Conservation (phyloP, 2,329 filamentous ascomycete genomes). For the Knufia petricola region DNA sequence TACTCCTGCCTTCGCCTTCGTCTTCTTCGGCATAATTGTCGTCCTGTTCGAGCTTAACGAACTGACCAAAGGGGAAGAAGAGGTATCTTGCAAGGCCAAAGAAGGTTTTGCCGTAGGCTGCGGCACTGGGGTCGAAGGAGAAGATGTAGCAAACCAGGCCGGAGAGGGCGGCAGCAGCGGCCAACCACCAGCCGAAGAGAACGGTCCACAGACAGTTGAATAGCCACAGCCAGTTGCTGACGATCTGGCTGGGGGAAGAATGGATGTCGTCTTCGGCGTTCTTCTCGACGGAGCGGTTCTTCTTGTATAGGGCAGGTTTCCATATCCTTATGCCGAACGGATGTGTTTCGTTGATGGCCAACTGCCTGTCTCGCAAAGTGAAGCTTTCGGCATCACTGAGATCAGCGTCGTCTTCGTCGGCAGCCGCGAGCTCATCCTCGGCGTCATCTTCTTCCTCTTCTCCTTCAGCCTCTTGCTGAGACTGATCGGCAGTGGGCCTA, state of each 20-base stretch:
- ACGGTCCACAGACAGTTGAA: slow-evolving; percentile 89
- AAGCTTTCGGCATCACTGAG: slow-evolving; percentile 94
- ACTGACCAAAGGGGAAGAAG: slow-evolving; percentile 94
- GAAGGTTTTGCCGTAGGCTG: slow-evolving; percentile 76
- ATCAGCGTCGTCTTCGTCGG: slow-evolving; percentile 59
- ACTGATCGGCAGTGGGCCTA: slow-evolving; percentile 1
- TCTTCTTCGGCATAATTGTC: slow-evolving; percentile 93
- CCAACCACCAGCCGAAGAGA: slow-evolving; percentile 93
- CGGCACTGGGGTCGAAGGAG: slow-evolving; percentile 66
- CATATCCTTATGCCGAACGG: slow-evolving; percentile 97
- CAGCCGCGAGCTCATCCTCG: slow-evolving; percentile 42
- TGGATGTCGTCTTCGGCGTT: slow-evolving; percentile 95
- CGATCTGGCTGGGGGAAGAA: slow-evolving; percentile 78
- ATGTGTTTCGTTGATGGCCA: slow-evolving; percentile 97
- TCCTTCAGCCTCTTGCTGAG: slow-evolving; percentile 24
- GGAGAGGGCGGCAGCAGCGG: slow-evolving; percentile 62
- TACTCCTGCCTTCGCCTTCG: slow-evolving; percentile 87
- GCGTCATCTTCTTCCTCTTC: slow-evolving; percentile 32
- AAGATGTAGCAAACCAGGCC: slow-evolving; percentile 72
- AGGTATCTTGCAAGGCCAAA: slow-evolving; percentile 78
- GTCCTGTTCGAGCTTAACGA: slow-evolving; percentile 85
- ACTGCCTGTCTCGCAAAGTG: slow-evolving; percentile 89
- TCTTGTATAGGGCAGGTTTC: slow-evolving; percentile 98
- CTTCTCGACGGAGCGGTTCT: slow-evolving; percentile 89
- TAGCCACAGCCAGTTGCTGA: slow-evolving; percentile 72